These are phyloP conservation scores for Corinectria fuckeliana DNA, from an alignment of 2,329 filamentous ascomycete species.

Conservation along the genomic window DNA sequence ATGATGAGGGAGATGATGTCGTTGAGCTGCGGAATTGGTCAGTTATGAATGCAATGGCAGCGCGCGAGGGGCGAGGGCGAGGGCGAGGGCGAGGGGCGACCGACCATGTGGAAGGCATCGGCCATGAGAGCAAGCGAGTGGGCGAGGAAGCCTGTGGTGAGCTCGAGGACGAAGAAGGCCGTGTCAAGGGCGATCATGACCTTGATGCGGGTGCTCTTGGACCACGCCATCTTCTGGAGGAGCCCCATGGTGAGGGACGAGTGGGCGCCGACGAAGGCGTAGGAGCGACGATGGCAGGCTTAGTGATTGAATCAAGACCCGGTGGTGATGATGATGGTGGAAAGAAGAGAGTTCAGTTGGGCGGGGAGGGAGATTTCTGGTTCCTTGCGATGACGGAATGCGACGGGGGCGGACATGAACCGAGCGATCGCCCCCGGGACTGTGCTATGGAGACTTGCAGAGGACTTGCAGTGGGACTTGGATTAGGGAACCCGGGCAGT, in stretches of 20 bases:
- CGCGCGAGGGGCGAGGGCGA: too few species aligned
- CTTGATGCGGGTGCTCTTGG: constrained; percentile 90
- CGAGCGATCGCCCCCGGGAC: constrained; percentile 17
- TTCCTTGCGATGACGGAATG: constrained; percentile 36
- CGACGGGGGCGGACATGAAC: constrained; percentile 13
- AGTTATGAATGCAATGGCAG: constrained; percentile 13
- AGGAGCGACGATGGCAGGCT: neutral
- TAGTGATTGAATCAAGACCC: neutral
- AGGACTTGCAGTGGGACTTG: neutral
- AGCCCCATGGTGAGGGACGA: constrained; percentile 37
- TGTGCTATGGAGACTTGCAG: neutral
- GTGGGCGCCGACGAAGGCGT: constrained; percentile 20
- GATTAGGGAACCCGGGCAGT: neutral
- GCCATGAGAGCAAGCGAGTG: constrained; percentile 93
- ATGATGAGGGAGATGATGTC: constrained; percentile 95
- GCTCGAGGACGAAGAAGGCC: constrained; percentile 87
- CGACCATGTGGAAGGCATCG: constrained; percentile 97
- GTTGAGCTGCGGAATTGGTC: constrained; percentile 69
- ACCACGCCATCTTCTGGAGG: constrained; percentile 74
- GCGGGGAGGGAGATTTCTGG: constrained; percentile 28
- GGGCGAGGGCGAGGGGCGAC: constrained; percentile 43
- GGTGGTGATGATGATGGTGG: constrained; percentile 4
- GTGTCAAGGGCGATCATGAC: constrained; percentile 92
- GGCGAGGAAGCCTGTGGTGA: constrained; percentile 84
- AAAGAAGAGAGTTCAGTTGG: constrained; percentile 10